Evolutionary conservation across 306 rosid species (phyloP).

Genomic region (Trichosanthes cucumerina): DNA sequence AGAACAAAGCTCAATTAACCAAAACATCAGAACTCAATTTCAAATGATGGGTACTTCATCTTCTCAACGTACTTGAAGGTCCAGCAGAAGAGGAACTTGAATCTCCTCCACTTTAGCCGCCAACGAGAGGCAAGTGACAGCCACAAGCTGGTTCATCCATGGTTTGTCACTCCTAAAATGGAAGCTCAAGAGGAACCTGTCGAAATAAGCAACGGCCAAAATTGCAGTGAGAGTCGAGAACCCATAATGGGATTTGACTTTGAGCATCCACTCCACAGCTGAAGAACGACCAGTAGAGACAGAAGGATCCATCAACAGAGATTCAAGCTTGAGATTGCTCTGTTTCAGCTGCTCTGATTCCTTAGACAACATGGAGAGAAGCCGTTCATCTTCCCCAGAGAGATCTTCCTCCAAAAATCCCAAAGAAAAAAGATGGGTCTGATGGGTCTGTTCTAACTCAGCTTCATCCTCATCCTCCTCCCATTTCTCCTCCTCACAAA

Average conservation of each 20-base stretch:
- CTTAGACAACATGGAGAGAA: slow-evolving; percentile 48
- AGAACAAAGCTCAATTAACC: background rate
- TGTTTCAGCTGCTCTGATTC: slow-evolving; percentile 35
- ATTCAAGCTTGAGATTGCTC: slow-evolving; percentile 4
- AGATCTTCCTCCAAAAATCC: slow-evolving; percentile 51
- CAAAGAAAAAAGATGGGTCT: slow-evolving; percentile 25
- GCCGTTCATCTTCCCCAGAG: slow-evolving; percentile 70
- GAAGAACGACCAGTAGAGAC: slow-evolving; percentile 28
- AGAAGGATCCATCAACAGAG: slow-evolving; percentile 17
- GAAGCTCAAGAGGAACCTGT: slow-evolving; percentile 37
- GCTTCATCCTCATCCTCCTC: slow-evolving; percentile 34
- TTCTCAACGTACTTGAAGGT: slow-evolving; percentile 40
- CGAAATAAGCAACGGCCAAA: slow-evolving; percentile 44
- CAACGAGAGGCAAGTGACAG: slow-evolving; percentile 57
- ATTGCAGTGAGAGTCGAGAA: slow-evolving; percentile 49
- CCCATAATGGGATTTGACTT: slow-evolving; percentile 46
- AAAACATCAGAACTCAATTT: background rate
- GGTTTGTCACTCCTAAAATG: slow-evolving; percentile 53
- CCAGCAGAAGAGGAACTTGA: slow-evolving; percentile 53
- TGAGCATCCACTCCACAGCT: slow-evolving; percentile 55
- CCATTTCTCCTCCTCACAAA: slow-evolving; percentile 70
- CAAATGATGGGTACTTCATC: background rate
- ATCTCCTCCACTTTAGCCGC: slow-evolving; percentile 74
- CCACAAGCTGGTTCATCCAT: slow-evolving; percentile 57
- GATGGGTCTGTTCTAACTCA: slow-evolving; percentile 1